phyloP scores from a whole-genome alignment of 2,329 filamentous ascomycete genomes.

The Cercospora sp. region DNA sequence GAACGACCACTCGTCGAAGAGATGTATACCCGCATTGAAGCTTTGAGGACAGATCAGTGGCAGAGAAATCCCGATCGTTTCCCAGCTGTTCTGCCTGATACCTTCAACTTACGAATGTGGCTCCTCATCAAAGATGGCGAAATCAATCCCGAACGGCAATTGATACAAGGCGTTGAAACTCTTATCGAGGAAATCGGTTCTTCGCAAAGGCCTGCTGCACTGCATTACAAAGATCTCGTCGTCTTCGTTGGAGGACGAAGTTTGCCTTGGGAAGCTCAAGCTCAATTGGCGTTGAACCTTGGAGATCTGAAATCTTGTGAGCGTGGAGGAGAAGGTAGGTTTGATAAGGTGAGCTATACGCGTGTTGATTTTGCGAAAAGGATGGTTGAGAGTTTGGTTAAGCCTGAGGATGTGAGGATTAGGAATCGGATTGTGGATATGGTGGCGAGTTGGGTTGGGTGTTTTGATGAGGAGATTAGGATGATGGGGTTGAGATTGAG shows the following conservation, averaged over 20 bases:
- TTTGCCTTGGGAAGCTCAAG: neutral
- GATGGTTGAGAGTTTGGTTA: neutral
- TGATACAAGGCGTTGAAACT: neutral
- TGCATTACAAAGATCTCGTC: neutral
- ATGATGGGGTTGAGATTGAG: neutral
- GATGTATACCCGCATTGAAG: conserved; percentile 20
- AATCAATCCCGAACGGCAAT: conserved; percentile 2
- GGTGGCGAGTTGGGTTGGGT: neutral
- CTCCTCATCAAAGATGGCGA: conserved; percentile 26
- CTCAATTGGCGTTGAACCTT: neutral
- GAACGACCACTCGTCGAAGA: conserved; percentile 21
- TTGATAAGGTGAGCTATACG: neutral
- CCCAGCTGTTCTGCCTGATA: conserved; percentile 25
- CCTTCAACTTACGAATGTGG: conserved; percentile 32
- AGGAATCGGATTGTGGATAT: neutral
- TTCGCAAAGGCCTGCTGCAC: neutral
- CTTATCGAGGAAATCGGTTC: neutral
- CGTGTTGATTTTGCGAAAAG: conserved; percentile 11
- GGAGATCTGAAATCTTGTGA: neutral
- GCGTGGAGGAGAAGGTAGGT: neutral
- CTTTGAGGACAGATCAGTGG: conserved; percentile 22
- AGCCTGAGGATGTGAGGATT: neutral
- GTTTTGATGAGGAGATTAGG: neutral
- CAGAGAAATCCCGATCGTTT: conserved; percentile 15
- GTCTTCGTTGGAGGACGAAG: neutral